These are phyloP conservation scores for Ormosia semicastrata DNA, from an alignment of 306 rosid species.

Conservation along the genomic window DNA sequence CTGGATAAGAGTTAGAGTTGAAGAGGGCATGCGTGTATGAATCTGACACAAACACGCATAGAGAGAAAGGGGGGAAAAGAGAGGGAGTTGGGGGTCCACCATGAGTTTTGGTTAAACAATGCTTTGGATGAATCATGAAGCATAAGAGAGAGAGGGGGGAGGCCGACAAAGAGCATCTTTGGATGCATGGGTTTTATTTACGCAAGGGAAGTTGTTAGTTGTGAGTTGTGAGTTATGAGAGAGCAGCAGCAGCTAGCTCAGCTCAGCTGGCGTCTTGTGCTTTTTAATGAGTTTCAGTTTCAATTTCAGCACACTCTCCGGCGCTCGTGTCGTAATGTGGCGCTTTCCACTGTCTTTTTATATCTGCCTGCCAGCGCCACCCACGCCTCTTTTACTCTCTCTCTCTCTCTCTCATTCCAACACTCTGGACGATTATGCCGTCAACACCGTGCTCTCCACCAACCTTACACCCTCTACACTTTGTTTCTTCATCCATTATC, in stretches of 20 bases:
- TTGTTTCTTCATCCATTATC: neutral
- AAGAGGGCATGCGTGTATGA: constrained; percentile 16
- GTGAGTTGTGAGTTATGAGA: neutral
- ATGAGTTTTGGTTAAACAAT: neutral
- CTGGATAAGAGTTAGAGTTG: neutral
- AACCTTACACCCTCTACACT: neutral
- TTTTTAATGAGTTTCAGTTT: neutral
- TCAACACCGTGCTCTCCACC: constrained; percentile 20
- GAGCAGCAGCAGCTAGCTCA: neutral
- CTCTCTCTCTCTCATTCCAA: neutral
- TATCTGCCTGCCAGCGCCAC: constrained; percentile 43
- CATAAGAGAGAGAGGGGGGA: neutral
- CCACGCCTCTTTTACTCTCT: constrained; percentile 25
- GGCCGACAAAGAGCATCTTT: constrained; percentile 88
- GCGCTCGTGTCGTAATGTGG: constrained; percentile 39
- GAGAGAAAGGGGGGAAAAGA: neutral
- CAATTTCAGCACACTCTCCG: constrained; percentile 49
- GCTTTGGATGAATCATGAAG: neutral
- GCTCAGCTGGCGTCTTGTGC: neutral
- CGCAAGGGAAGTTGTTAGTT: neutral
- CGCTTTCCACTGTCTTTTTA: neutral
- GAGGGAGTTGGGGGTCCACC: constrained; percentile 7
- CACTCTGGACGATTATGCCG: constrained; percentile 39
- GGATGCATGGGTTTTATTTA: constrained; percentile 42
- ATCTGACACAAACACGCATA: neutral